Conservation (phyloP, 345 rosid genomes). For the Hibiscus tridactylites region DNA sequence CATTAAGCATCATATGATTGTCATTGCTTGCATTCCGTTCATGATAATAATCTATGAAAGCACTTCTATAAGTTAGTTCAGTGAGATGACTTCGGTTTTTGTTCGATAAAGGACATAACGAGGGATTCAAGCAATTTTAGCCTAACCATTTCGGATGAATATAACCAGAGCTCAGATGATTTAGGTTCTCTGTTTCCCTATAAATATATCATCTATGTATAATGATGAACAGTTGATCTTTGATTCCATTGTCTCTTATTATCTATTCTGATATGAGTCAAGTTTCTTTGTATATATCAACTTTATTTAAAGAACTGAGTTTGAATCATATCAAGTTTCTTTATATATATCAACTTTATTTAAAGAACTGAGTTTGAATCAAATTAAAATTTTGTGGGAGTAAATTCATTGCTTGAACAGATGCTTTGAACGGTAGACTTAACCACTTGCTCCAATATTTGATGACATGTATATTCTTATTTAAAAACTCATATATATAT, state of each 20-base stretch:
- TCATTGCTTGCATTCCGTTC: neutral
- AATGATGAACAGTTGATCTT: neutral
- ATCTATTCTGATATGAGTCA: too few relatives aligned
- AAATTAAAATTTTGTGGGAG: too few relatives aligned
- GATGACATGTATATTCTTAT: too few relatives aligned
- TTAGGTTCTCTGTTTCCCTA: neutral
- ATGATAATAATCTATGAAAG: neutral
- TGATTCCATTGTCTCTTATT: neutral
- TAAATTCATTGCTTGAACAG: too few relatives aligned
- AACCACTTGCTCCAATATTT: too few relatives aligned
- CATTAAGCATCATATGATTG: neutral
- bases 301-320: too few relatives aligned
- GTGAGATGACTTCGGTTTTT: neutral
- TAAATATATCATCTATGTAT: neutral
- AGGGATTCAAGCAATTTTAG: neutral
- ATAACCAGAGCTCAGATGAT: neutral
- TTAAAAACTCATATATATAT: too few relatives aligned
- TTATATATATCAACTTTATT: too few relatives aligned
- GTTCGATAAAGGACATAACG: neutral
- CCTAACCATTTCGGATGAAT: neutral
- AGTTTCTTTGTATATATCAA: too few relatives aligned
- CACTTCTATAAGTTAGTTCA: neutral
- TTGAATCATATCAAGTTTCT: too few relatives aligned
- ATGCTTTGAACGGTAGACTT: too few relatives aligned
- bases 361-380: too few relatives aligned